These are phyloP conservation scores for Pythium biforme DNA, from an alignment of 352 stramenopile species.

Conservation along the genomic window DNA sequence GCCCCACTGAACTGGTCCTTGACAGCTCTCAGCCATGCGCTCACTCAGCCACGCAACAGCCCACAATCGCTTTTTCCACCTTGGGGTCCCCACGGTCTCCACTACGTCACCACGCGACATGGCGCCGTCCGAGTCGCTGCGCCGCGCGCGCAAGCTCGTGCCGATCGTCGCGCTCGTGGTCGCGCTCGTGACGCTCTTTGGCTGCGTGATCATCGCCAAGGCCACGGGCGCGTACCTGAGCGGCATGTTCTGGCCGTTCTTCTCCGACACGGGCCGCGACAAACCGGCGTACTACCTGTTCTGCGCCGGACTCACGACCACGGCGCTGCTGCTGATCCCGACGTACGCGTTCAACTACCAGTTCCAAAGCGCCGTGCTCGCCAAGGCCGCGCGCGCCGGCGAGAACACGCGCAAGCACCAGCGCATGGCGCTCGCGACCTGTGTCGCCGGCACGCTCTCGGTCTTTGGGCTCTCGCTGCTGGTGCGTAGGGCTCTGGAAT, in stretches of 20 bases:
- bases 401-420: slow-evolving; percentile 26
- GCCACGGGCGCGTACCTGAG: slow-evolving; percentile 50
- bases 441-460: slow-evolving; percentile 36
- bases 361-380: slow-evolving; percentile 39
- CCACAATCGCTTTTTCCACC: neutral
- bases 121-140: slow-evolving; percentile 7
- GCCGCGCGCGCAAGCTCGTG: slow-evolving; percentile 14
- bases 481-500: too few relatives aligned
- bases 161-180: slow-evolving; percentile 42
- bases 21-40: neutral
- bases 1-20: neutral
- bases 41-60: neutral
- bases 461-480: slow-evolving; percentile 51
- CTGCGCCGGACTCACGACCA: slow-evolving; percentile 44
- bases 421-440: slow-evolving; percentile 28
- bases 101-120: neutral
- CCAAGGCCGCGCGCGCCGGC: slow-evolving; percentile 9
- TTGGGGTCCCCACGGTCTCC: neutral
- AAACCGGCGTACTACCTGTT: slow-evolving; percentile 64
- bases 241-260: slow-evolving; percentile 55
- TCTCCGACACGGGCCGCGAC: slow-evolving; percentile 65
- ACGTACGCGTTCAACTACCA: slow-evolving; percentile 56
- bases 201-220: slow-evolving; percentile 59
- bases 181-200: slow-evolving; percentile 47
- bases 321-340: slow-evolving; percentile 39